Evolutionary conservation across 352 stramenopile species (phyloP).

Genomic region (Phytophthora lateralis): DNA sequence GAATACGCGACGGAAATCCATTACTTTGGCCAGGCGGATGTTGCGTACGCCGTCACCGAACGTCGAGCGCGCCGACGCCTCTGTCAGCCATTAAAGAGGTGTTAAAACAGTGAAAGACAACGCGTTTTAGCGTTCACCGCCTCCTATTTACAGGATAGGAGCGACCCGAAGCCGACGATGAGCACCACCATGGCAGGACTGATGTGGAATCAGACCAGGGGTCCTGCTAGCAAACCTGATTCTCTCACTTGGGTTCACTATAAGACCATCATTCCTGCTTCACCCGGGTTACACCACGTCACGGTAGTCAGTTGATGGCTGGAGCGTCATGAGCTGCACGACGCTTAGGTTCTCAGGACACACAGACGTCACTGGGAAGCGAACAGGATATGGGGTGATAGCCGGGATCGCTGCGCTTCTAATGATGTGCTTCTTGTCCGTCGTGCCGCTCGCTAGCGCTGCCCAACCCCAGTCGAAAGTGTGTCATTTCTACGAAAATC

Average conservation of each 20-base stretch:
- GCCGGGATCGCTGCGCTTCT: constrained; percentile 16
- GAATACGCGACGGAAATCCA: constrained; percentile 90
- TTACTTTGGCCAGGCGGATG: constrained; percentile 88
- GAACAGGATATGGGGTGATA: constrained; percentile 1
- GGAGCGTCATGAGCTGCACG: constrained; percentile 19
- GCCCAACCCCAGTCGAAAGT: constrained; percentile 19
- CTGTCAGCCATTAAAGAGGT: constrained; percentile 12
- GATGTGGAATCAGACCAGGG: constrained; percentile 16
- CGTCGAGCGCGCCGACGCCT: constrained; percentile 85
- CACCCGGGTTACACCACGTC: constrained; percentile 2
- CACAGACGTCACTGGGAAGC: constrained; percentile 6
- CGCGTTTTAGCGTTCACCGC: neutral
- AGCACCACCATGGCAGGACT: constrained; percentile 48
- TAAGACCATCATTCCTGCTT: constrained; percentile 20
- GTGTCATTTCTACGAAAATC: constrained; percentile 45
- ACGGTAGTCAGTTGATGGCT: constrained; percentile 25
- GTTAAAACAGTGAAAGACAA: neutral
- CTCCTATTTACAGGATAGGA: constrained; percentile 70
- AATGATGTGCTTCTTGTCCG: constrained; percentile 3
- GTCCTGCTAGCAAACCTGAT: constrained; percentile 9
- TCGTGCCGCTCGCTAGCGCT: constrained; percentile 3
- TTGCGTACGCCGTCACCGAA: constrained; percentile 86
- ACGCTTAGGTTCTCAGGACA: constrained; percentile 13
- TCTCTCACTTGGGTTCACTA: constrained; percentile 23
- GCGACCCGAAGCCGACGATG: constrained; percentile 91